Base-by-base conservation (phyloP, 192 early-diverging fungal genomes). In the Piromyces sp. region DNA sequence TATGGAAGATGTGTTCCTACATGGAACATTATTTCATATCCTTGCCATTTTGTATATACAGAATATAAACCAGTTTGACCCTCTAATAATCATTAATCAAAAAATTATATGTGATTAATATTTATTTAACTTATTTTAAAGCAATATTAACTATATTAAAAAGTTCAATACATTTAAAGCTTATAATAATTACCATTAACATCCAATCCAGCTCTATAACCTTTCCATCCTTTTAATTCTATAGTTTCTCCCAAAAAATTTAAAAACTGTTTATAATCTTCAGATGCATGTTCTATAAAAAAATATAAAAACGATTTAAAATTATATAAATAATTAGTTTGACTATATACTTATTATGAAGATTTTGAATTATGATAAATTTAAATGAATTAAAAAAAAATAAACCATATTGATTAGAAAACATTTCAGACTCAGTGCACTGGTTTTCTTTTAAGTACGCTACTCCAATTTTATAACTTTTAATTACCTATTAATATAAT, bases 381-480 rank as follows among this genome's bases (percentile, higher is more conserved):
- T 80, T 19, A 42, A 26, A 31, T 30, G 37, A 36, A 26, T 30
- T 36, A 78, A 80, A 42, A 29, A 29, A 36, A 6, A 83, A 31
- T 19, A 78, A 85, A 83, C 87, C 87, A 80, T 87, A 84, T 79
- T 88, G 82, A 84, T 95, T 95, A 30, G 86, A 84, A 82, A 95
- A 92, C 93, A 93, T 93, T 81, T 95, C 92, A 80, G 92, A 92
- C 85, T 95, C 94, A 37, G 86, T 92, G 29, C 88, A 88, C 84
- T 95, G 94, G 13, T 90, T 90, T n/a, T 89, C 85, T 38, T 82
- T 88, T 12, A 93, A 86, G 82, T 92, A 88, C 29, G 91, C 88
- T 7, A 95, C 92, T n/a, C 94, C 94, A 89, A 95, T 92, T 82
- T 95, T 95, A 86, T 94, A 95, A 37, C 88, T 87, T 31, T 89